Base-by-base conservation (phyloP, 768 basidiomycete genomes). In the Butyriboletus loyo region DNA sequence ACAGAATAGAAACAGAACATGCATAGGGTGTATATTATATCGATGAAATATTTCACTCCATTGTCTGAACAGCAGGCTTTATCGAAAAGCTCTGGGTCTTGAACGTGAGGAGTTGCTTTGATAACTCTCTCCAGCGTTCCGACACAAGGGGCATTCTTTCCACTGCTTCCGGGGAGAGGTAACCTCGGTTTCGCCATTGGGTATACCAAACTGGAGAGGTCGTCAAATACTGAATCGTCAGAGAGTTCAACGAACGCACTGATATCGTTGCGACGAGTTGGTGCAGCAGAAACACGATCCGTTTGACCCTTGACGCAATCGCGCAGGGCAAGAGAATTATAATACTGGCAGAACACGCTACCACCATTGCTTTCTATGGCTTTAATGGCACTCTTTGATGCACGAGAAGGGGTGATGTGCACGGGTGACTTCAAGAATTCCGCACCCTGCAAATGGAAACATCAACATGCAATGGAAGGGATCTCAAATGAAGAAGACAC, bases 321-420 rank as follows among this genome's bases (percentile, higher is more conserved):
- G 34, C 84, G 81, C 43, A 98, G 79, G 1, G 90, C 86, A 31
- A 97, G 78, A 19, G 80, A 71, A 71, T 98, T 98, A 73, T 96
- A 93, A 69, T 90, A 96, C 65, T 91, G 87, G 74, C 93, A 94
- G 41, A 87, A 83, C 32, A 98, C 83, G 43, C 82, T 81, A 24
- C 96, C 96, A 22, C 94, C 92, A 10, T 75, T 77, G 17, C 75
- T 74, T 67, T 98, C 92, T 49, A 99, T 84, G 0, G 93, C 90
- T 47, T 78, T 67, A 51, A 98, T 91, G 10, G 97, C 95, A 43
- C 82, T 82, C 66, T 89, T 83, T 22, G 92, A 94, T 9, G 91
- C 96, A 54, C 89, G 81, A 3, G 93, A 91, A 19, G 93, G 81
- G 10, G 81, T 80, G 44, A 98, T 83, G 63, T 91, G 85, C 17